Conservation (phyloP, 73 alveolate species). For the Effrenium voratum region DNA sequence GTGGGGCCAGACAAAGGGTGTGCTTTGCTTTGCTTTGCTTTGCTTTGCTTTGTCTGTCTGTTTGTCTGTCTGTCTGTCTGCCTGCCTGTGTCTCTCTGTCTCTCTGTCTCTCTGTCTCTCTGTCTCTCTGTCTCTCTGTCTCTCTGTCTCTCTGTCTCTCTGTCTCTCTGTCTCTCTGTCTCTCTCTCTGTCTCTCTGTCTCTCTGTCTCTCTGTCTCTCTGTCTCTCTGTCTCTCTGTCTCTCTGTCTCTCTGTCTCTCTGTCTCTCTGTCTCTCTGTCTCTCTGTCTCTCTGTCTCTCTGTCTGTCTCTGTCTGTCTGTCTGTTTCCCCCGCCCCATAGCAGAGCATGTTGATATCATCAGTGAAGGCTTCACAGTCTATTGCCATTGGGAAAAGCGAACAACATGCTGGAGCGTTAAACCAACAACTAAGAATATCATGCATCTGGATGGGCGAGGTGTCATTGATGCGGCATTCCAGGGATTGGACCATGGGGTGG, state of each 20-base stretch:
- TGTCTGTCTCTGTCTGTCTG: not conserved
- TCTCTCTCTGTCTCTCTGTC: conserved; percentile 1
- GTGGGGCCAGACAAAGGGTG: not conserved
- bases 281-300: conserved; percentile 26
- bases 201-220: conserved; percentile 12
- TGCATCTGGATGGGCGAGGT: too few species aligned
- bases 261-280: not conserved
- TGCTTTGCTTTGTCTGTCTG: not conserved
- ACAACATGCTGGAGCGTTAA: too few species aligned
- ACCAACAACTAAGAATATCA: too few species aligned
- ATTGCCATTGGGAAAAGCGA: too few species aligned
- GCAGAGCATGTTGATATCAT: too few species aligned
- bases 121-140: conserved; percentile 1
- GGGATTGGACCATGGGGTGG: too few species aligned
- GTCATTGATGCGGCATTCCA: too few species aligned
- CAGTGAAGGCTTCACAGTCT: too few species aligned
- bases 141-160: conserved; percentile 5
- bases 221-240: conserved; percentile 22
- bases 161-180: conserved; percentile 1
- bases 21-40: not conserved
- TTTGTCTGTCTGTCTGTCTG: not conserved
- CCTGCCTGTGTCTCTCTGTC: not conserved
- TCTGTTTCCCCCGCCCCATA: too few species aligned
- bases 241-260: conserved; percentile 22
- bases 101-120: not conserved